A percentile compares a stretch with the other conserved stretches of the same genome.
phyloP scores from a whole-genome alignment of 2,329 filamentous ascomycete genomes.

The Phoma sp. region DNA sequence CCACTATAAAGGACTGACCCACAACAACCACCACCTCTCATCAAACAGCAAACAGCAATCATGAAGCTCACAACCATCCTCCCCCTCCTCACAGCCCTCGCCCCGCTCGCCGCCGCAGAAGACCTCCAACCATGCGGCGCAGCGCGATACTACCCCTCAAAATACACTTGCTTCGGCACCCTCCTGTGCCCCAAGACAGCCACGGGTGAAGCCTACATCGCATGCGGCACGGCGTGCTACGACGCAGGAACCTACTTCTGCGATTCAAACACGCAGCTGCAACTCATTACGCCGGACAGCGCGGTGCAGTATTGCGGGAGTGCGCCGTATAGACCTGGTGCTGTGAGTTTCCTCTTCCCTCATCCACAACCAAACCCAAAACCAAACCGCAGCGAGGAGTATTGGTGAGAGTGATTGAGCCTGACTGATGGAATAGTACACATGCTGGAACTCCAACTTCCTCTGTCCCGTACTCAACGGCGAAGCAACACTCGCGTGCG shows the following conservation, averaged over 20 bases:
- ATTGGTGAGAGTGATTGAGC: no score
- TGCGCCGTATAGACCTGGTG: conserved; percentile 8
- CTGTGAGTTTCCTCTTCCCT: no score
- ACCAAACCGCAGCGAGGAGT: no score
- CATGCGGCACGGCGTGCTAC: conserved; percentile 17
- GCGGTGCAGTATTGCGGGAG: conserved; percentile 10
- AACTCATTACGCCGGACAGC: conserved; percentile 7
- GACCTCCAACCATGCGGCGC: conserved; percentile 7
- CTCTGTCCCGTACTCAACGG: conserved; percentile 48
- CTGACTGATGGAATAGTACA: conserved; percentile 36
- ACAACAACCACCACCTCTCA: no score
- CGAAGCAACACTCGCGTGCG: conserved; percentile 42
- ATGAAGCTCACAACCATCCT: conserved; percentile 8
- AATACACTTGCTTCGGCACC: conserved; percentile 14
- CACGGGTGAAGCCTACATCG: conserved; percentile 9
- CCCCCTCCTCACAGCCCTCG: background rate
- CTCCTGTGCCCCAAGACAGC: conserved; percentile 12
- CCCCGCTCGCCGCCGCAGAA: conserved; percentile 4
- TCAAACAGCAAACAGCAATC: background rate
- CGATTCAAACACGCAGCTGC: conserved; percentile 9
- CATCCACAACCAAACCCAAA: no score
- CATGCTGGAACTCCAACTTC: conserved; percentile 49
- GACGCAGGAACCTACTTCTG: conserved; percentile 16
- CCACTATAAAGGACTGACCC: background rate
- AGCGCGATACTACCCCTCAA: conserved; percentile 15